Percentiles rank a stretch among this genome's conserved stretches.
These are phyloP conservation scores for Fragilariopsis cylindrus DNA, from an alignment of 108 stramenopile species.

Conservation along the genomic window DNA sequence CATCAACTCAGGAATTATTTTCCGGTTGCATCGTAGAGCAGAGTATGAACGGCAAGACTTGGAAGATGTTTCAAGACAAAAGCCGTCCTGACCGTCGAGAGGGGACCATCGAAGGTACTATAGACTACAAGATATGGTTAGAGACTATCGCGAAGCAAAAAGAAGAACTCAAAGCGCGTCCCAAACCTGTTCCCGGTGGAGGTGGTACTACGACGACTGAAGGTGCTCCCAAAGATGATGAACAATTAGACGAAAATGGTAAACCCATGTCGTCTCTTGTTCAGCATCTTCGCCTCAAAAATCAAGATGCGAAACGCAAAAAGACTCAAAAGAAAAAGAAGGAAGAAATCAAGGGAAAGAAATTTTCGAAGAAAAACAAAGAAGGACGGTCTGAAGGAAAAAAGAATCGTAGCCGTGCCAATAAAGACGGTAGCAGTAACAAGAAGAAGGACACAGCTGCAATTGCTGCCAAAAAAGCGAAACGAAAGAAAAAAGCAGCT, in stretches of 20 bases:
- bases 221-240: constrained; percentile 9
- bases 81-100: constrained; percentile 48
- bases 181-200: constrained; percentile 60
- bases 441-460: constrained; percentile 19
- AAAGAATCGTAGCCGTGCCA: constrained; percentile 4
- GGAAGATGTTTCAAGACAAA: constrained; percentile 28
- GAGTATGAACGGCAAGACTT: constrained; percentile 47
- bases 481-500: constrained; percentile 13
- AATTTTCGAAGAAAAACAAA: background rate
- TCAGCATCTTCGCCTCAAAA: constrained; percentile 49
- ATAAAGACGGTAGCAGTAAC: constrained; percentile 5
- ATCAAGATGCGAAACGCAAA: constrained; percentile 40
- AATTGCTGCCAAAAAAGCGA: constrained; percentile 7
- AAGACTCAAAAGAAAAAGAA: constrained; percentile 39
- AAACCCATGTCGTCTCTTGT: constrained; percentile 46
- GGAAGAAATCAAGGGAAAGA: constrained; percentile 12
- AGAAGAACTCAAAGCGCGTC: constrained; percentile 49
- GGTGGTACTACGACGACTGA: constrained; percentile 16
- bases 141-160: constrained; percentile 27
- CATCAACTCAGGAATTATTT: constrained; percentile 27
- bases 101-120: constrained; percentile 41
- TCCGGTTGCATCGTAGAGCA: constrained; percentile 34
- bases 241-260: constrained; percentile 14
- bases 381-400: constrained; percentile 20
- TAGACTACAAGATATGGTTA: constrained; percentile 49